Evolutionary conservation across 1,284 basidiomycete genomes (phyloP).

Genomic region (Pulchroboletus neoregius): DNA sequence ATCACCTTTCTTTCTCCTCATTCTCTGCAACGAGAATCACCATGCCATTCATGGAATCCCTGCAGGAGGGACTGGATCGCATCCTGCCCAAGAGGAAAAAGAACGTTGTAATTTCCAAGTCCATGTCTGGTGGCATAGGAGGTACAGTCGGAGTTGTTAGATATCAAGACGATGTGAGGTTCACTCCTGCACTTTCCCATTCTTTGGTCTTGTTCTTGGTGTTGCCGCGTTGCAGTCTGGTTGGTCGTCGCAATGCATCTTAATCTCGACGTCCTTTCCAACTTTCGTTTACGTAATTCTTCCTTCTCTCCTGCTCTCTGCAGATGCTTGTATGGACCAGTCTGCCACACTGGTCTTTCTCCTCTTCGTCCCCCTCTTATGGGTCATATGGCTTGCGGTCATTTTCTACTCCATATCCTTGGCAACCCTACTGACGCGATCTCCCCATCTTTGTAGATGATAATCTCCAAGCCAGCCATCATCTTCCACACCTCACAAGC

Average conservation of each 20-base stretch:
- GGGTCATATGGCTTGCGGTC: conserved; percentile 66
- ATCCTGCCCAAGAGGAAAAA: conserved; percentile 24
- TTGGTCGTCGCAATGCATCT: conserved; percentile 13
- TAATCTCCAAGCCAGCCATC: conserved; percentile 76
- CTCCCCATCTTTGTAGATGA: conserved; percentile 54
- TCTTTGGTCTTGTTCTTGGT: conserved; percentile 7
- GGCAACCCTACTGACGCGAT: conserved; percentile 15
- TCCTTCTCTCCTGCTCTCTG: conserved; percentile 38
- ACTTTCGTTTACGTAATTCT: conserved; percentile 51
- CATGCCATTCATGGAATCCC: conserved; percentile 25
- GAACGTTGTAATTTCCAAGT: conserved; percentile 24
- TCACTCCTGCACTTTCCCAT: conserved; percentile 9
- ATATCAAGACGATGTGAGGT: conserved; percentile 66
- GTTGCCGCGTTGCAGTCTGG: conserved; percentile 16
- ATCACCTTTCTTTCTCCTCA: not conserved
- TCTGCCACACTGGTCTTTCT: conserved; percentile 53
- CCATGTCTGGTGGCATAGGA: conserved; percentile 50
- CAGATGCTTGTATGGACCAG: conserved; percentile 40
- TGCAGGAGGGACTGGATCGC: conserved; percentile 32
- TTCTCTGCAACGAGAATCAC: not conserved
- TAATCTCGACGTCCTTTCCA: conserved; percentile 23
- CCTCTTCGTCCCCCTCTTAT: conserved; percentile 57
- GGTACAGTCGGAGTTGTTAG: conserved; percentile 55
- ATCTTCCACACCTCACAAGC: conserved; percentile 69
- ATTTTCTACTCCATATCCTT: conserved; percentile 26